A percentile compares a stretch with the other conserved stretches of the same genome.
Conservation (phyloP, 768 basidiomycete species). For the Rossbeevera mucosa region DNA sequence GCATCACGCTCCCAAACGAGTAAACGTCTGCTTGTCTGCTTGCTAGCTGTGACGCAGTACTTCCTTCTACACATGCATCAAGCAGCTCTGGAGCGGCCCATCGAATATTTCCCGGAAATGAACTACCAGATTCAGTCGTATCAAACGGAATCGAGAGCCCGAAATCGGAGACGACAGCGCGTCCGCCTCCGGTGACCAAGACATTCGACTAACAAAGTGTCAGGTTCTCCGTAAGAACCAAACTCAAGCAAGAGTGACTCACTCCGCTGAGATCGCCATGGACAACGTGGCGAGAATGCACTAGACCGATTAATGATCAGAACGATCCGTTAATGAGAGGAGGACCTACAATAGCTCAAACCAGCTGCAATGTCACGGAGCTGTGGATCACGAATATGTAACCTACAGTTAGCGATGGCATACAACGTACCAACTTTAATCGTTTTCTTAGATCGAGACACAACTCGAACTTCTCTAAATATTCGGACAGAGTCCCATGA, state of each 20-base stretch:
- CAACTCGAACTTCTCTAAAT: slow-evolving; percentile 19
- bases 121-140: neutral
- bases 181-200: slow-evolving; percentile 10
- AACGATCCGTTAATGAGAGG: neutral
- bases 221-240: neutral
- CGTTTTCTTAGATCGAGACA: slow-evolving; percentile 12
- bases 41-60: slow-evolving; percentile 2
- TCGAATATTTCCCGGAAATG: slow-evolving; percentile 24
- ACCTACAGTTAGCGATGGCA: neutral
- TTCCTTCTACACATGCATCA: neutral
- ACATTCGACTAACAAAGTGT: slow-evolving; percentile 18
- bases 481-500: slow-evolving; percentile 29
- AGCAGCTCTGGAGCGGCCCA: slow-evolving; percentile 31
- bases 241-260: neutral
- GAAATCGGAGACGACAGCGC: slow-evolving; percentile 28
- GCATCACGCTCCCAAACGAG: slow-evolving; percentile 28
- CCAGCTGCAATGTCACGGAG: slow-evolving; percentile 24
- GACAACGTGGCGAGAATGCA: slow-evolving; percentile 23
- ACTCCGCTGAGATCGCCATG: slow-evolving; percentile 42
- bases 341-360: slow-evolving; percentile 17
- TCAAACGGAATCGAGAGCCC: slow-evolving; percentile 25
- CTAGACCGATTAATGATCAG: slow-evolving; percentile 7
- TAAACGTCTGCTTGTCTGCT: slow-evolving; percentile 22
- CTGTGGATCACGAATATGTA: slow-evolving; percentile 10
- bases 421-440: slow-evolving; percentile 13